Evolutionary conservation across 2,329 filamentous ascomycete species (phyloP), one percentile per base, ranked within the genome.

Genomic region (Macroventuria anomochaeta): DNA sequence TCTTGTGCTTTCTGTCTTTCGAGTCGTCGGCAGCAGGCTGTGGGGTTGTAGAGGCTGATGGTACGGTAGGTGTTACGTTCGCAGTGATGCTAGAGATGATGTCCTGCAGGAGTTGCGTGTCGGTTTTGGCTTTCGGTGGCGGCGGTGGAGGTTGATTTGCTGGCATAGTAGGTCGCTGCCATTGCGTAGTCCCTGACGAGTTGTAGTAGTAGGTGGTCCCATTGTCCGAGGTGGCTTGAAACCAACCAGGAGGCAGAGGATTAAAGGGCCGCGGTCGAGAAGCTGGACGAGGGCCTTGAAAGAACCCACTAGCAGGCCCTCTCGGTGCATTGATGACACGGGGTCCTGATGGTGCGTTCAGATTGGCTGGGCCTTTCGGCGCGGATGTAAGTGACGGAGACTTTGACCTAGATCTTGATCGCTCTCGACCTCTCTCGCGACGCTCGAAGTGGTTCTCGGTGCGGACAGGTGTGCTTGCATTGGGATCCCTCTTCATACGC

Each of bases 161-260:
- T 17, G 91, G 85, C 41, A 83, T 80, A 2, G 85, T 90, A 12
- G 93, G 95, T 53, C 87, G 81, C 58, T 86, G 83, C 93, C 93
- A 97, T 26, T 90, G 93, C 4, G 90, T 92, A 43, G 83, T 81
- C 17, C 92, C 92, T 7, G 63, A 57, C 29, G 81, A 83, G 57
- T 88, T 91, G 74, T 97, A 97, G 74, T 92, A 97, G 74, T 97
- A 97, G 13, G 84, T 85, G 48, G 85, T 85, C 0, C 92, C 91
- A 40, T 85, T 84, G 23, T 81, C 67, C 15, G 66, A 88, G 34
- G 84, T 87, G 18, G 91, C 87, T 42, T 88, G 80, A 69, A 89
- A 96, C 93, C 93, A 97, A 31, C 93, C 93, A n/a, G 83, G 74
- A 5, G 93, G 93, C 11, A 97, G 80, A 15, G 84, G 79, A 42